Conservation (phyloP, 768 basidiomycete species). For the Leucosporidium creatinivorum region DNA sequence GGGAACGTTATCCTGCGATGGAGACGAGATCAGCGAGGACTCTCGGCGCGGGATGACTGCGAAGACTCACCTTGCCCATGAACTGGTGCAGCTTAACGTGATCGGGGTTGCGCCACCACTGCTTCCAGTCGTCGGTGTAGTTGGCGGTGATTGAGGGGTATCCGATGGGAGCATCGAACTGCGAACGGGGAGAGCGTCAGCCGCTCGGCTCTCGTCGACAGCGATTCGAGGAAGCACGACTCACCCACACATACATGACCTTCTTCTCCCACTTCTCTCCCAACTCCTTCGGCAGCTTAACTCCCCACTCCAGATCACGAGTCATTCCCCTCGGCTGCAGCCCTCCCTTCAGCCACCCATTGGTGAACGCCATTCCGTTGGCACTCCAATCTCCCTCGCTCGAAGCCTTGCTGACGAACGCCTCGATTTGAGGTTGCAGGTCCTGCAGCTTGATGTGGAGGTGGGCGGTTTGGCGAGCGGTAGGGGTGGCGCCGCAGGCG, state of each 20-base stretch:
- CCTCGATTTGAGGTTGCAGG: slow-evolving; percentile 72
- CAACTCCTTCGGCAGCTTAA: slow-evolving; percentile 78
- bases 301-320: slow-evolving; percentile 91
- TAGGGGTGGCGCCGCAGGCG: slow-evolving; percentile 67
- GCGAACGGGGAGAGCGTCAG: background rate
- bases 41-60: background rate
- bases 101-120: slow-evolving; percentile 92
- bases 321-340: slow-evolving; percentile 84
- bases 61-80: slow-evolving; percentile 92
- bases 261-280: slow-evolving; percentile 82
- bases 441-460: slow-evolving; percentile 83
- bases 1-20: slow-evolving; percentile 51
- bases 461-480: slow-evolving; percentile 73
- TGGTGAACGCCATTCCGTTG: slow-evolving; percentile 85
- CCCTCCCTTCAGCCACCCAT: slow-evolving; percentile 77
- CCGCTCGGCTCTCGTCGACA: slow-evolving; percentile 1
- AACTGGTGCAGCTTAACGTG: slow-evolving; percentile 92
- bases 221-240: slow-evolving; percentile 40
- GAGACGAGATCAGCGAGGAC: background rate
- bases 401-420: slow-evolving; percentile 76
- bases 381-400: slow-evolving; percentile 83
- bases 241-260: slow-evolving; percentile 94
- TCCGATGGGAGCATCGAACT: slow-evolving; percentile 96
- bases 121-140: slow-evolving; percentile 87
- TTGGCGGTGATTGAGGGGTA: slow-evolving; percentile 96